These are phyloP conservation scores for Sphagnurus paluster DNA, from an alignment of 1,284 basidiomycete species.

Conservation along the genomic window DNA sequence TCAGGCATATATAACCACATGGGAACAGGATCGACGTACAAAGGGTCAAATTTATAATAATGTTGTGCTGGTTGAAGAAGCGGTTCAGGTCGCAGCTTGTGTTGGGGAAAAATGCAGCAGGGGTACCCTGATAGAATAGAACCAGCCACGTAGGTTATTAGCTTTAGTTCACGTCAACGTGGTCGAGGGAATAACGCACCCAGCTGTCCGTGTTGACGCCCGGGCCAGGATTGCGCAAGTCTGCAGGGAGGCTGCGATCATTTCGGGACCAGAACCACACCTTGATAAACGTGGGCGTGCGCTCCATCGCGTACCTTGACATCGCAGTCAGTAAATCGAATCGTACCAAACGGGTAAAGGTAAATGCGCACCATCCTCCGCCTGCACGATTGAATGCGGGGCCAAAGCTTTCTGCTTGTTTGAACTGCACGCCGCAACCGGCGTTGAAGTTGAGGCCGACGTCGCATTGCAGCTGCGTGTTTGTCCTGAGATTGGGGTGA, in stretches of 20 bases:
- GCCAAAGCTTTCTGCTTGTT: slow-evolving; percentile 48
- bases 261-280: not conserved
- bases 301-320: not conserved
- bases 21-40: too few species aligned
- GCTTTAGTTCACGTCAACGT: too few species aligned
- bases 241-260: not conserved
- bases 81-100: not conserved
- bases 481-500: too few species aligned
- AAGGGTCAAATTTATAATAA: not conserved
- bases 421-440: slow-evolving; percentile 61
- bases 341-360: too few species aligned
- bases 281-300: not conserved
- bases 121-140: not conserved
- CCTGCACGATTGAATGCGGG: slow-evolving; percentile 58
- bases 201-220: not conserved
- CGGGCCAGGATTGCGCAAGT: not conserved
- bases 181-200: too few species aligned
- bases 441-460: slow-evolving; percentile 53
- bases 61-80: not conserved
- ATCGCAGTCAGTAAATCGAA: too few species aligned
- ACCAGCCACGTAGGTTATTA: too few species aligned
- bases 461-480: slow-evolving; percentile 49
- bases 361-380: too few species aligned
- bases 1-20: too few species aligned
- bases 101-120: not conserved